Evolutionary conservation across 352 stramenopile genomes (phyloP).

Genomic region (Phytophthora fragariae): DNA sequence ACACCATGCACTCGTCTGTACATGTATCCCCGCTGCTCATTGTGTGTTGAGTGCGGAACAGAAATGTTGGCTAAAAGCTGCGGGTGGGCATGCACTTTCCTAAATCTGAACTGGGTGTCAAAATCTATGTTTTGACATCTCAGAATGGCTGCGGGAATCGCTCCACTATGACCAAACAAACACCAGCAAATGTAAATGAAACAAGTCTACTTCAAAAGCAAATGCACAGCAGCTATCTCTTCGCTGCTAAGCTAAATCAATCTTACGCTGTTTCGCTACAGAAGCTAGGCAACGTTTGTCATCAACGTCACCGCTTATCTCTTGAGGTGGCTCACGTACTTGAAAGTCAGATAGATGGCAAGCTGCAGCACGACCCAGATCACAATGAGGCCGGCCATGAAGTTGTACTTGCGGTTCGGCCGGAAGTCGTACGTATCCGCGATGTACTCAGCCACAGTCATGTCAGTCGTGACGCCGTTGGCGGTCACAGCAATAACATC

Average conservation of each 20-base stretch:
- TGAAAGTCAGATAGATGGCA: constrained; percentile 68
- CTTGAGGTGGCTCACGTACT: constrained; percentile 21
- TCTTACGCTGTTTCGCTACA: constrained; percentile 1
- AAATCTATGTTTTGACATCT: no score
- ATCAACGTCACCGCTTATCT: constrained; percentile 7
- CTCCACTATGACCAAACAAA: constrained; percentile 2
- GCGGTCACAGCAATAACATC: neutral
- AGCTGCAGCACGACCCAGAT: constrained; percentile 4
- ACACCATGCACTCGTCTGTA: no score
- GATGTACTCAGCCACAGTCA: neutral
- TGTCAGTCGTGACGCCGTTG: neutral
- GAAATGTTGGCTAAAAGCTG: no score
- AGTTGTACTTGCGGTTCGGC: neutral
- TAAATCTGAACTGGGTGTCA: no score
- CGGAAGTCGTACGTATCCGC: neutral
- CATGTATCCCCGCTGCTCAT: no score
- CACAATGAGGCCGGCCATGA: neutral
- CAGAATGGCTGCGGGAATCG: no score
- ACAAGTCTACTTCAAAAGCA: constrained; percentile 21
- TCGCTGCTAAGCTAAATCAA: constrained; percentile 20
- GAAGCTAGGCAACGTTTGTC: constrained; percentile 8
- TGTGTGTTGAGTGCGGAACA: no score
- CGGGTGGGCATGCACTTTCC: no score
- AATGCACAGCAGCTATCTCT: constrained; percentile 21
- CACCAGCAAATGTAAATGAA: constrained; percentile 6